Evolutionary conservation across 2,329 filamentous ascomycete species (phyloP).

Genomic region (Paraconiothyrium sp.): DNA sequence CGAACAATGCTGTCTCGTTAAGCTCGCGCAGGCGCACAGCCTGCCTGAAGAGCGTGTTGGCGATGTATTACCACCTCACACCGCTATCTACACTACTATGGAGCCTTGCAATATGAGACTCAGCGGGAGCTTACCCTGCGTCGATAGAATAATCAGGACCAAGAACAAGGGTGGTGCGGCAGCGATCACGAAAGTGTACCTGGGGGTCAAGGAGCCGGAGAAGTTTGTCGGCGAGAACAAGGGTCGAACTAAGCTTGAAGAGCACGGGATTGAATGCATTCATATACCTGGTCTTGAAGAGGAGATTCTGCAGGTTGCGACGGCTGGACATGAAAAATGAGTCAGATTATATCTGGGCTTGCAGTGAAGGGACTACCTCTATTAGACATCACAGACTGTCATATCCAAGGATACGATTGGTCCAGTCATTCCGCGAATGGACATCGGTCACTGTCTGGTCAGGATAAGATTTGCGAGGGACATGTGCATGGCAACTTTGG

Average conservation of each 20-base stretch:
- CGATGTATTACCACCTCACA: constrained; percentile 61
- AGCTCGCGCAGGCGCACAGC: constrained; percentile 61
- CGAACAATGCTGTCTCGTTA: constrained; percentile 89
- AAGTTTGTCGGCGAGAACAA: constrained; percentile 88
- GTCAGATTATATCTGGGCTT: background rate
- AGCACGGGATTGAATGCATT: constrained; percentile 77
- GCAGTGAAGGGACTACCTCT: too few relatives aligned
- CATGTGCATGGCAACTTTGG: too few relatives aligned
- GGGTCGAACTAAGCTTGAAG: constrained; percentile 74
- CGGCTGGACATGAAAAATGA: constrained; percentile 73
- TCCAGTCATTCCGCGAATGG: too few relatives aligned
- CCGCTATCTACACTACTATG: constrained; percentile 89
- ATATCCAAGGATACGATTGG: too few relatives aligned
- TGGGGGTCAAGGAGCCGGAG: constrained; percentile 88
- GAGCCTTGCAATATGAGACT: constrained; percentile 81
- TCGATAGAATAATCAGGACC: constrained; percentile 75
- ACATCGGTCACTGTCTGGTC: too few relatives aligned
- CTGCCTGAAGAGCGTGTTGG: constrained; percentile 64
- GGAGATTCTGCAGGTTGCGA: constrained; percentile 83
- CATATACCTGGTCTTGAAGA: constrained; percentile 79
- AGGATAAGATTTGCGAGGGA: too few relatives aligned
- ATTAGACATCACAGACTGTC: too few relatives aligned
- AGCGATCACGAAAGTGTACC: constrained; percentile 80
- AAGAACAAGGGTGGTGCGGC: constrained; percentile 56
- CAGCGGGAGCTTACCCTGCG: constrained; percentile 79